Percentiles rank a stretch among this genome's conserved stretches.
Evolutionary conservation across 768 basidiomycete genomes (phyloP).

Genomic region (Hypholoma sublateritium): DNA sequence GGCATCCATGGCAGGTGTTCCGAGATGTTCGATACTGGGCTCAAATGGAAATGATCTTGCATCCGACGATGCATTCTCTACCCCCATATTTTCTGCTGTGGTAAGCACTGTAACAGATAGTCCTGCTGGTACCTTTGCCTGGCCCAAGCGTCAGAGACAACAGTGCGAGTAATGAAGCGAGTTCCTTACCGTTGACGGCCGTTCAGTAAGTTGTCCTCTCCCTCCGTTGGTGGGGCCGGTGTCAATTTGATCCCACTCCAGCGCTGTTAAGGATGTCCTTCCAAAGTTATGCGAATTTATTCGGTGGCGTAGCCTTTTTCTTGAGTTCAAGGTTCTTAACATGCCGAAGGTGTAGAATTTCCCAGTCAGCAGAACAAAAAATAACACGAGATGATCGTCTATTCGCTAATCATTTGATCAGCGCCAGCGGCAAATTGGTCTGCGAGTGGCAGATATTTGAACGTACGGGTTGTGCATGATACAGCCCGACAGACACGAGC

Average conservation of each 20-base stretch:
- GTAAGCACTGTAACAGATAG: no score
- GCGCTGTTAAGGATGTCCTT: conserved; percentile 38
- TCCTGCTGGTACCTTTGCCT: no score
- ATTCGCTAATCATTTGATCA: conserved; percentile 18
- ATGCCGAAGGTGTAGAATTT: conserved; percentile 47
- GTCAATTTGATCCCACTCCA: conserved; percentile 21
- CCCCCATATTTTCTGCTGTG: no score
- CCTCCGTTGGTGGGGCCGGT: no score
- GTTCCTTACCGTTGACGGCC: neutral
- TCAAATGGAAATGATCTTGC: conserved; percentile 3
- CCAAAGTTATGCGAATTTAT: conserved; percentile 42
- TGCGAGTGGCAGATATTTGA: neutral
- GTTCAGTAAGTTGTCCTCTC: neutral
- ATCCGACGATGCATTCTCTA: neutral
- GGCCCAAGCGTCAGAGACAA: neutral
- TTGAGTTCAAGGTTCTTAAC: conserved; percentile 37
- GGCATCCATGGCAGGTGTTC: conserved; percentile 15
- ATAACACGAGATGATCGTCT: conserved; percentile 41
- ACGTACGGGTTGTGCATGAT: conserved; percentile 35
- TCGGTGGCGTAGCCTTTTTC: conserved; percentile 31
- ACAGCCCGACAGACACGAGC: conserved; percentile 33
- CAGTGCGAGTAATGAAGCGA: neutral
- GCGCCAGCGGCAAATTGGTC: neutral
- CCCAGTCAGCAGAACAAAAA: conserved; percentile 50
- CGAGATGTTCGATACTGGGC: conserved; percentile 11